Evolutionary conservation across 805 yeast genomes (phyloP).

Genomic region (Candida boleticola): DNA sequence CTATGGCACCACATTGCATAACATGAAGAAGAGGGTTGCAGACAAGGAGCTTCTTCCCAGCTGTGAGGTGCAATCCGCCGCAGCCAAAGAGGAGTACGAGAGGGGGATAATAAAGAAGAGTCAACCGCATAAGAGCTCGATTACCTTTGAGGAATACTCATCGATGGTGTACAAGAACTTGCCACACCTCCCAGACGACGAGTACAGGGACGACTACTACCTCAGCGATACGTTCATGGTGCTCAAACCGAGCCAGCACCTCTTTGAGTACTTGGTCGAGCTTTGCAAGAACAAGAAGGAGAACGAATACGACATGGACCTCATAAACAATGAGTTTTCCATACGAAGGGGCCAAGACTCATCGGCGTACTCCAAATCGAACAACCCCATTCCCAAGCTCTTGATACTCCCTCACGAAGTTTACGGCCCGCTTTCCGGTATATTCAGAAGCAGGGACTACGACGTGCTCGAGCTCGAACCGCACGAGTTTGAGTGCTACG

Average conservation of each 20-base stretch:
- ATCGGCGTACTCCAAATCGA: too few relatives aligned
- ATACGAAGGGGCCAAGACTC: constrained; percentile 13
- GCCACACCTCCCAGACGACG: neutral
- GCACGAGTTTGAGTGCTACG: neutral
- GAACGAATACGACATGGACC: constrained; percentile 56
- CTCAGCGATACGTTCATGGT: constrained; percentile 57
- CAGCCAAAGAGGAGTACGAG: neutral
- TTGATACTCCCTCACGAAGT: constrained; percentile 47
- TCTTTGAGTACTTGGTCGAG: constrained; percentile 20
- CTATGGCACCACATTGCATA: constrained; percentile 23
- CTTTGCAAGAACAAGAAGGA: constrained; percentile 18
- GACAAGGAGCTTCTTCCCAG: neutral
- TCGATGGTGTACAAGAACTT: neutral
- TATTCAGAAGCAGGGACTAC: constrained; percentile 22
- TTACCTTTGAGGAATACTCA: neutral
- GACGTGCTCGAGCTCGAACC: too few relatives aligned
- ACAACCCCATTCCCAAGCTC: constrained; percentile 16
- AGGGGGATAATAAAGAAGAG: neutral
- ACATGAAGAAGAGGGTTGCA: neutral
- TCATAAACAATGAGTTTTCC: constrained; percentile 39
- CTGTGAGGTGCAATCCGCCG: neutral
- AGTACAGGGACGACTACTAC: constrained; percentile 9
- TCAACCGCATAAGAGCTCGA: neutral
- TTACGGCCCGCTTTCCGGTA: constrained; percentile 53
- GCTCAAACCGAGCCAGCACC: constrained; percentile 43